A percentile compares a stretch with the other conserved stretches of the same genome.
Conservation (phyloP, 1,284 basidiomycete genomes). For the Wolfiporia cocos region DNA sequence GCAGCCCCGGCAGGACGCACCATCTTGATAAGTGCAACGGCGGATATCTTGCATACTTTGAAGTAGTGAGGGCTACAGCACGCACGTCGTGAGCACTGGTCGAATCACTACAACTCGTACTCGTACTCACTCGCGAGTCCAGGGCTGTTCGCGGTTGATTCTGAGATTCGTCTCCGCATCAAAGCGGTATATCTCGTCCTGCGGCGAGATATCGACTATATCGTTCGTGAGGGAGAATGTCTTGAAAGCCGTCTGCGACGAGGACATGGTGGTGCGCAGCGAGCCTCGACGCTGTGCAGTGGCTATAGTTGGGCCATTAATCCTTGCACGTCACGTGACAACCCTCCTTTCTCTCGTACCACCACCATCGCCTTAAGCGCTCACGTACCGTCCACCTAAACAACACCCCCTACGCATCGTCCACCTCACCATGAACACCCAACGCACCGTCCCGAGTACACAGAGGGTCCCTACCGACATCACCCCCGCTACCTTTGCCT, state of each 20-base stretch:
- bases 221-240: slow-evolving; percentile 85
- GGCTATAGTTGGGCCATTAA: background rate
- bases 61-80: slow-evolving; percentile 14
- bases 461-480: too few relatives aligned
- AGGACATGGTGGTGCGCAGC: slow-evolving; percentile 12
- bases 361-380: background rate
- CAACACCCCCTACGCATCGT: background rate
- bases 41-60: slow-evolving; percentile 55
- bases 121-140: slow-evolving; percentile 76
- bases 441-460: background rate
- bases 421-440: background rate
- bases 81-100: background rate
- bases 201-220: slow-evolving; percentile 59
- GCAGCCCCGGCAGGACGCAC: slow-evolving; percentile 34
- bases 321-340: background rate
- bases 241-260: slow-evolving; percentile 55
- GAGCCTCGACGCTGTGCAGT: background rate
- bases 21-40: slow-evolving; percentile 97
- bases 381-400: background rate
- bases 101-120: background rate
- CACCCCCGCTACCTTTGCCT: too few relatives aligned
- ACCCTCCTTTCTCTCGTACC: background rate
- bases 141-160: slow-evolving; percentile 73
- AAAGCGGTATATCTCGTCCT: slow-evolving; percentile 81
- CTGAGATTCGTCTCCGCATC: slow-evolving; percentile 68